Percentiles rank a stretch among this genome's conserved stretches.
Conservation (phyloP, 345 rosid genomes). For the Murraya koenigii region DNA sequence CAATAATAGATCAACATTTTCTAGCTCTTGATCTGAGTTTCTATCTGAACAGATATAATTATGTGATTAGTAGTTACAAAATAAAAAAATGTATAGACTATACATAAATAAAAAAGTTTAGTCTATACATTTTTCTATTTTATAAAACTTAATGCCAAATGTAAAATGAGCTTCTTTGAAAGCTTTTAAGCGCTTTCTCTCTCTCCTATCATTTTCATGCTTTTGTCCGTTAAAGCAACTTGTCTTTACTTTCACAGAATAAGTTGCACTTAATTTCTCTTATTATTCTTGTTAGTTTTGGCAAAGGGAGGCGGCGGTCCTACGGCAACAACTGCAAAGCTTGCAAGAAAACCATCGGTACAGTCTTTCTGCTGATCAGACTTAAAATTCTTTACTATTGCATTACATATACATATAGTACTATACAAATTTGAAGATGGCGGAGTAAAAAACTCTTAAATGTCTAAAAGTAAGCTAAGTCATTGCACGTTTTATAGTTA, state of each 20-base stretch:
- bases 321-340: slow-evolving; percentile 60
- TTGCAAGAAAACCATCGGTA: slow-evolving; percentile 69
- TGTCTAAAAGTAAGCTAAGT: neutral
- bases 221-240: neutral
- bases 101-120: no score
- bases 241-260: neutral
- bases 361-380: slow-evolving; percentile 4
- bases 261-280: neutral
- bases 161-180: no score
- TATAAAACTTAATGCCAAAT: no score
- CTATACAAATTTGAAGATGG: neutral
- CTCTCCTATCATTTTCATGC: neutral
- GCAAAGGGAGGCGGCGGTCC: slow-evolving; percentile 60
- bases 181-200: neutral
- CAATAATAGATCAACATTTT: no score
- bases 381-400: neutral
- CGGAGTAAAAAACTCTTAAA: neutral
- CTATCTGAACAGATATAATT: no score
- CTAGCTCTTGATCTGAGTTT: no score
- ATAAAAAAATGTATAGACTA: no score
- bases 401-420: neutral
- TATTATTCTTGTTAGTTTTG: slow-evolving; percentile 44
- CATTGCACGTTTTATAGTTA: neutral
- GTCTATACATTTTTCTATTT: no score
- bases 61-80: no score